These are phyloP conservation scores for Lactarius hatsudake DNA, from an alignment of 768 basidiomycete species.

Conservation along the genomic window DNA sequence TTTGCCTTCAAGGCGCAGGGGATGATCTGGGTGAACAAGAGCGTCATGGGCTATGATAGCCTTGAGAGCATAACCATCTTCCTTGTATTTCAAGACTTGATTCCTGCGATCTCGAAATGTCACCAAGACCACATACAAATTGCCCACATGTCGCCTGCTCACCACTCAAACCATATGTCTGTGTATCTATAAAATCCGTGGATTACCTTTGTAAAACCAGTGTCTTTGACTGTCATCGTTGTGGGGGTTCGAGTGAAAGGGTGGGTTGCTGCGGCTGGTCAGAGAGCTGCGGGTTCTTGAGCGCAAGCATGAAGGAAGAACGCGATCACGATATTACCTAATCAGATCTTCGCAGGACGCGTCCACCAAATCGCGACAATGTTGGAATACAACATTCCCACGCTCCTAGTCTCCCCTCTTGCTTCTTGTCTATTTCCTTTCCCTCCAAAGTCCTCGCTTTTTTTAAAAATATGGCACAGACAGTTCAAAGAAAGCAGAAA, in stretches of 20 bases:
- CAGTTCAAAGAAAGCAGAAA: slow-evolving; percentile 59
- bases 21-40: slow-evolving; percentile 67
- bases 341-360: slow-evolving; percentile 10
- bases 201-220: slow-evolving; percentile 43
- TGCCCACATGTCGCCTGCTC: slow-evolving; percentile 16
- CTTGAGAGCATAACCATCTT: slow-evolving; percentile 61
- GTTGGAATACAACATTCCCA: slow-evolving; percentile 27
- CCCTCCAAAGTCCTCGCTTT: not conserved
- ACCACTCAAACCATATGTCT: slow-evolving; percentile 85
- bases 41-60: slow-evolving; percentile 69
- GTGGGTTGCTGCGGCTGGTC: slow-evolving; percentile 7
- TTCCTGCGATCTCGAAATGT: slow-evolving; percentile 44
- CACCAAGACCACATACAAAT: slow-evolving; percentile 5
- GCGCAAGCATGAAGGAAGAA: not conserved
- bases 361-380: slow-evolving; percentile 23
- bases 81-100: slow-evolving; percentile 51
- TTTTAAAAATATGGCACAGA: slow-evolving; percentile 56
- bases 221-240: slow-evolving; percentile 24
- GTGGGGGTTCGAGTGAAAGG: slow-evolving; percentile 6
- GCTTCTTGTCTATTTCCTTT: slow-evolving; percentile 1
- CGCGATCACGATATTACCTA: slow-evolving; percentile 4
- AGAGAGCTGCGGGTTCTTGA: slow-evolving; percentile 5
- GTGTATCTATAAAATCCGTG: slow-evolving; percentile 78
- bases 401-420: slow-evolving; percentile 20
- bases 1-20: slow-evolving; percentile 59